These are phyloP conservation scores for Colletotrichum endophyticum DNA, from an alignment of 2,329 filamentous ascomycete genomes.

Conservation along the genomic window DNA sequence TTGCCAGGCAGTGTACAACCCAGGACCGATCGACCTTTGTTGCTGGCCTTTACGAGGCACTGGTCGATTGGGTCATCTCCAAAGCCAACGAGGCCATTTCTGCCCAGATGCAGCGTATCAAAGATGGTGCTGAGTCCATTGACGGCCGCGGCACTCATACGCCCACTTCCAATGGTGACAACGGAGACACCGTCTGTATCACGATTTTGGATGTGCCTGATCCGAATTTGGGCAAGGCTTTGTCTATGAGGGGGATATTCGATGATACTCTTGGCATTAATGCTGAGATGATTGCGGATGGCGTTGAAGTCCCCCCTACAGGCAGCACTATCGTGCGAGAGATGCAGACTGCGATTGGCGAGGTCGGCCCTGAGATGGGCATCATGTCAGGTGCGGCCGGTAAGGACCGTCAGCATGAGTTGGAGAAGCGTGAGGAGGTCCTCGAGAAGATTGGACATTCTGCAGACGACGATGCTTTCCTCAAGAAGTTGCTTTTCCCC, in stretches of 20 bases:
- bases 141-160: slow-evolving; percentile 68
- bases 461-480: slow-evolving; percentile 80
- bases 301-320: slow-evolving; percentile 74
- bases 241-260: slow-evolving; percentile 90
- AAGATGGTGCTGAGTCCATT: slow-evolving; percentile 69
- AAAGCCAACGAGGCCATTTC: slow-evolving; percentile 89
- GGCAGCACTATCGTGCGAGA: slow-evolving; percentile 87
- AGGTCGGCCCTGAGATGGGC: slow-evolving; percentile 80
- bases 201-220: slow-evolving; percentile 87
- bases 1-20: slow-evolving; percentile 79
- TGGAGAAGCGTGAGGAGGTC: slow-evolving; percentile 82
- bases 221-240: slow-evolving; percentile 80
- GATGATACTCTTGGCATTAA: slow-evolving; percentile 95
- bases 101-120: slow-evolving; percentile 71
- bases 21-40: slow-evolving; percentile 85
- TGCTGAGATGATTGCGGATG: slow-evolving; percentile 95
- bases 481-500: slow-evolving; percentile 83
- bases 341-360: slow-evolving; percentile 81
- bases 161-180: slow-evolving; percentile 72
- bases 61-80: slow-evolving; percentile 92
- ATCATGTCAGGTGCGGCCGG: slow-evolving; percentile 71
- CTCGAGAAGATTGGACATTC: slow-evolving; percentile 88
- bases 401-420: slow-evolving; percentile 76
- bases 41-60: slow-evolving; percentile 86
- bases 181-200: slow-evolving; percentile 84